Conservation (phyloP, 1,139 yeast species). For the Tardiomyces digboiensis region DNA sequence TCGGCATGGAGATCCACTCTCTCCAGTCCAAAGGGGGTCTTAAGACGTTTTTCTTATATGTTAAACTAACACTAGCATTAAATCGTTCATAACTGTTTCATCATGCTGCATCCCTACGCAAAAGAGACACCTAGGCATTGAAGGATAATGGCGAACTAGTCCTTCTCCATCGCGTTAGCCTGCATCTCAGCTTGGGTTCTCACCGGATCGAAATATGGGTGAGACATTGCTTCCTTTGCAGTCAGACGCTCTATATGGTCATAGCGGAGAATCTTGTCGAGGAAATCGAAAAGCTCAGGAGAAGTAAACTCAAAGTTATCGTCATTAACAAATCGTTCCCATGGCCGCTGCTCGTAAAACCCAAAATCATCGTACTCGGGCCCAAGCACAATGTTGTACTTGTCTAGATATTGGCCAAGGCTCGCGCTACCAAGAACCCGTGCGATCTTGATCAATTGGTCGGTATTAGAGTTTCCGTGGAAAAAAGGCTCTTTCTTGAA, state of each 20-base stretch:
- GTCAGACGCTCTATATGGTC: constrained; percentile 88
- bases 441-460: constrained; percentile 87
- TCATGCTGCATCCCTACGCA: no score
- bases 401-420: constrained; percentile 56
- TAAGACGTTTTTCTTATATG: no score
- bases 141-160: no score
- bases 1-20: no score
- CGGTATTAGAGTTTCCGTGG: constrained; percentile 91
- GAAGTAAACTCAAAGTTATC: constrained; percentile 59
- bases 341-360: constrained; percentile 66
- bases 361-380: constrained; percentile 74
- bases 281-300: constrained; percentile 61
- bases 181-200: constrained; percentile 3
- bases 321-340: constrained; percentile 69
- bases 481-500: constrained; percentile 93
- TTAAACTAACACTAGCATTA: no score
- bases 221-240: constrained; percentile 87
- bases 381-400: constrained; percentile 63
- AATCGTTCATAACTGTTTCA: no score
- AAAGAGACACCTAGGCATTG: no score
- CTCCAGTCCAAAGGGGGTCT: no score
- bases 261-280: constrained; percentile 68
- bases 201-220: constrained; percentile 47
- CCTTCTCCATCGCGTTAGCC: constrained; percentile 1
- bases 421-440: constrained; percentile 83